Conservation (phyloP, 208 protist species). For the Jaenimonas drosophilae region DNA sequence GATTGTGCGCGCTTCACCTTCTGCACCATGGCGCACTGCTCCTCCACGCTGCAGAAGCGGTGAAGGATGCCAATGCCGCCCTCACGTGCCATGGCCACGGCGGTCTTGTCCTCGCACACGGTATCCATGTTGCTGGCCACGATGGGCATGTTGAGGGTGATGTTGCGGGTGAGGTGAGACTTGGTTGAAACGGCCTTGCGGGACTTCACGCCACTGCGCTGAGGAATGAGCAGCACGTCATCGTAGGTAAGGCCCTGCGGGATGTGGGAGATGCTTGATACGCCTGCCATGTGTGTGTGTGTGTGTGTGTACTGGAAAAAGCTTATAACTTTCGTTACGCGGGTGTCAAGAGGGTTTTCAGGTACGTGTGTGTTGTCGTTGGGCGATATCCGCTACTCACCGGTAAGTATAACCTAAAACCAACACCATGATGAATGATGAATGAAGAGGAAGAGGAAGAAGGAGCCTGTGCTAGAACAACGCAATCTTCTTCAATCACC, state of each 20-base stretch:
- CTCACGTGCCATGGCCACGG: slow-evolving; percentile 79
- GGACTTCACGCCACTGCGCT: slow-evolving; percentile 59
- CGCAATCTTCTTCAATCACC: too few relatives aligned
- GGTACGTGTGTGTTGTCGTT: too few relatives aligned
- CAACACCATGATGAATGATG: too few relatives aligned
- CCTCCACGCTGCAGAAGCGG: slow-evolving; percentile 80
- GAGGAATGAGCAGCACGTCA: slow-evolving; percentile 83
- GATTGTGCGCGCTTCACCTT: slow-evolving; percentile 89
- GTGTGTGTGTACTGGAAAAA: neutral
- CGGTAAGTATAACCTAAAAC: too few relatives aligned
- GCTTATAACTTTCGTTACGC: too few relatives aligned
- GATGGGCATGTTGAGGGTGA: slow-evolving; percentile 71
- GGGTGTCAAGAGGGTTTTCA: too few relatives aligned
- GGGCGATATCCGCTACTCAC: too few relatives aligned
- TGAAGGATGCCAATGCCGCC: slow-evolving; percentile 87
- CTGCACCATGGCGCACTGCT: slow-evolving; percentile 82
- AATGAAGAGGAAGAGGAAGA: too few relatives aligned
- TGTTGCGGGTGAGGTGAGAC: slow-evolving; percentile 62
- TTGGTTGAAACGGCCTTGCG: slow-evolving; percentile 51
- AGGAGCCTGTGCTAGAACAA: too few relatives aligned
- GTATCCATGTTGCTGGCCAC: slow-evolving; percentile 92
- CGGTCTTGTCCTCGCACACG: slow-evolving; percentile 83
- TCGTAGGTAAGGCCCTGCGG: slow-evolving; percentile 78
- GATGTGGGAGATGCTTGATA: slow-evolving; percentile 17
- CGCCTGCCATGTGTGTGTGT: slow-evolving; percentile 15